Evolutionary conservation across 495 filamentous ascomycete species (phyloP), one percentile per base, ranked within the genome.

Genomic region (Penicillium canariense): DNA sequence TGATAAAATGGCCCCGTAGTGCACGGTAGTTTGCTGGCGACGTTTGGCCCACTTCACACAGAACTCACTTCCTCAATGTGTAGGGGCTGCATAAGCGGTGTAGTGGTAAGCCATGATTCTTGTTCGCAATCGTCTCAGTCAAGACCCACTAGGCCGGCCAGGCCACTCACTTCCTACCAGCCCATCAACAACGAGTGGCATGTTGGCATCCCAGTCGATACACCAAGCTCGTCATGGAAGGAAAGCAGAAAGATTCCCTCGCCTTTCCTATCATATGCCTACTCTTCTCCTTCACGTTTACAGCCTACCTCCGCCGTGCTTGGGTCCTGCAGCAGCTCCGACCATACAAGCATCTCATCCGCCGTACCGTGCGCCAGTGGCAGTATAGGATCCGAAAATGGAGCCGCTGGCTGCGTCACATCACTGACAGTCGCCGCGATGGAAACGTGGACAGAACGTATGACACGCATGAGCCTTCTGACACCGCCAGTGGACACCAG

Each of bases 261-360:
- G 14, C 20, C 38, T 59, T 65, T 14, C 59, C 59, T 2, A 25
- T 36, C 1, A 36, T 52, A 30, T 61, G 59, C 26, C 46, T 69
- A 11, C 4, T 55, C 28, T 10, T 65, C 35, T 65, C 61, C 10
- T 43, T 57, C 23, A n/a, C 59, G 22, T 59, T 69, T 42, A 22
- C 61, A n/a, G 5, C 48, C 11, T 39, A 23, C 22, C 45, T 61
- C 5, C 38, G 58, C 35, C 42, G 38, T 44, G 28, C 34, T 4
- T 28, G 17, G 5, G 30, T 65, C 38, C 49, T 18, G 6, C 34
- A 46, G 11, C 27, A 11, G 10, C 20, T 45, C 7, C 2, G 17
- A 9, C 11, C 42, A 15, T 36, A 22, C n/a, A 27, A 54, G 20
- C 42, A 14, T 14, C 14, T 12, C 26, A 45, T 38, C 18, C 48